These are phyloP conservation scores for Pseudopyricularia cyperi DNA, from an alignment of 2,329 filamentous ascomycete genomes.

Conservation along the genomic window DNA sequence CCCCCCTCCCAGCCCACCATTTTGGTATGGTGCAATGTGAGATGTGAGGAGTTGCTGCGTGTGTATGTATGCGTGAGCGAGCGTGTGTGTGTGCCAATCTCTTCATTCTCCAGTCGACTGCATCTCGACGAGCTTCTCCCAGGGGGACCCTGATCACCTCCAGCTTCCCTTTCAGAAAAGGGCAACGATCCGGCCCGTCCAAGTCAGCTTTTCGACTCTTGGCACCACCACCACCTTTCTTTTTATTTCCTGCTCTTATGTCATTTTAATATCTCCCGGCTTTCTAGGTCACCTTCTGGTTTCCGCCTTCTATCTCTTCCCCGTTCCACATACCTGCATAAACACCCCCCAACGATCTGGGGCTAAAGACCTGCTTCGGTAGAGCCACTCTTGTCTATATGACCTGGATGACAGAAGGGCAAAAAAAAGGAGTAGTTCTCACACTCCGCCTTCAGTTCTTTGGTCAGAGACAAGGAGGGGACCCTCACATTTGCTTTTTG, in stretches of 20 bases:
- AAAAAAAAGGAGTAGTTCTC: too few species aligned
- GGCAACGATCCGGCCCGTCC: background rate
- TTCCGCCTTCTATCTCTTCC: background rate
- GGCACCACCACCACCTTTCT: background rate
- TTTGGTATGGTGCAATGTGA: too few species aligned
- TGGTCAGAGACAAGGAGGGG: too few species aligned
- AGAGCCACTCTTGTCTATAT: too few species aligned
- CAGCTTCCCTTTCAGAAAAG: background rate
- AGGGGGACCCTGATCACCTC: background rate
- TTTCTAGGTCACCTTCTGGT: background rate
- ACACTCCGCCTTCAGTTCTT: too few species aligned
- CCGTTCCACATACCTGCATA: too few species aligned
- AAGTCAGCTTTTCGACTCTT: background rate
- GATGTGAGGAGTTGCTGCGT: too few species aligned
- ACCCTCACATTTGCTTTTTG: too few species aligned
- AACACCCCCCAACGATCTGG: too few species aligned
- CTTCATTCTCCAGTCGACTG: background rate
- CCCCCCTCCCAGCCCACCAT: too few species aligned
- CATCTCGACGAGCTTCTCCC: background rate
- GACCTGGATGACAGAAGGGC: too few species aligned
- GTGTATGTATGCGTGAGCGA: background rate
- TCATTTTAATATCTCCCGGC: background rate
- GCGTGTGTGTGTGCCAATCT: background rate
- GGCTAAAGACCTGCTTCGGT: too few species aligned
- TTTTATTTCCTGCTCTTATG: background rate